phyloP scores from a whole-genome alignment of 2,329 filamentous ascomycete genomes.

The Fusarium nygamai region DNA sequence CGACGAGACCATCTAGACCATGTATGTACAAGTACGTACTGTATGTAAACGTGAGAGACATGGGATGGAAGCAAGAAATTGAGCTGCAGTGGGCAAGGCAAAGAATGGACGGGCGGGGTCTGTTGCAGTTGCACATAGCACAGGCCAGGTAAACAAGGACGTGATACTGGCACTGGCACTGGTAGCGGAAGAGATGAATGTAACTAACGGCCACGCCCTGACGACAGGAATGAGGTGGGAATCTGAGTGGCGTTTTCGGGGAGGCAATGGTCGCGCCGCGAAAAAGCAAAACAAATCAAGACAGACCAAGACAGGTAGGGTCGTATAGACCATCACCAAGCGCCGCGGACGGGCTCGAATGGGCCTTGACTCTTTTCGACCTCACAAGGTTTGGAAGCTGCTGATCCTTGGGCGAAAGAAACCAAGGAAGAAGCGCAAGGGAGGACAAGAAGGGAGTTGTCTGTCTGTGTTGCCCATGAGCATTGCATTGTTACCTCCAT shows the following conservation, averaged over 20 bases:
- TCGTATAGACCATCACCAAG: slow-evolving; percentile 32
- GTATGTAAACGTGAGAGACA: slow-evolving; percentile 10
- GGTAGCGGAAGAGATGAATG: slow-evolving; percentile 18
- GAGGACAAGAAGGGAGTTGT: slow-evolving; percentile 15
- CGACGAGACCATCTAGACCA: slow-evolving; percentile 8
- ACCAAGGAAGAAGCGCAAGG: slow-evolving; percentile 29
- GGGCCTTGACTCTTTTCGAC: slow-evolving; percentile 27
- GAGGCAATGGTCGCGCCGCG: slow-evolving; percentile 38
- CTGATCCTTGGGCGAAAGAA: slow-evolving; percentile 20
- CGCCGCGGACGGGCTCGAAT: slow-evolving; percentile 25
- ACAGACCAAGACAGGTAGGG: not conserved
- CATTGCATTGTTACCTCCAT: slow-evolving; percentile 15
- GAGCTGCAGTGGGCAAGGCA: slow-evolving; percentile 21
- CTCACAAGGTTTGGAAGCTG: slow-evolving; percentile 35
- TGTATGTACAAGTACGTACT: slow-evolving; percentile 1
- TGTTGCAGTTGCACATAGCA: slow-evolving; percentile 43
- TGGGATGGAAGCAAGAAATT: slow-evolving; percentile 29
- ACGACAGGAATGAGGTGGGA: slow-evolving; percentile 40
- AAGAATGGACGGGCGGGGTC: slow-evolving; percentile 27
- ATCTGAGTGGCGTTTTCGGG: slow-evolving; percentile 38
- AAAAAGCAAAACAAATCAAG: slow-evolving; percentile 41
- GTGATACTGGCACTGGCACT: slow-evolving; percentile 27
- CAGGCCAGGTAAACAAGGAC: slow-evolving; percentile 23
- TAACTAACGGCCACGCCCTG: slow-evolving; percentile 38
- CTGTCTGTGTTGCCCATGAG: slow-evolving; percentile 7